Evolutionary conservation across 2,329 filamentous ascomycete genomes (phyloP).

Genomic region (Colletotrichum cordylinicola): DNA sequence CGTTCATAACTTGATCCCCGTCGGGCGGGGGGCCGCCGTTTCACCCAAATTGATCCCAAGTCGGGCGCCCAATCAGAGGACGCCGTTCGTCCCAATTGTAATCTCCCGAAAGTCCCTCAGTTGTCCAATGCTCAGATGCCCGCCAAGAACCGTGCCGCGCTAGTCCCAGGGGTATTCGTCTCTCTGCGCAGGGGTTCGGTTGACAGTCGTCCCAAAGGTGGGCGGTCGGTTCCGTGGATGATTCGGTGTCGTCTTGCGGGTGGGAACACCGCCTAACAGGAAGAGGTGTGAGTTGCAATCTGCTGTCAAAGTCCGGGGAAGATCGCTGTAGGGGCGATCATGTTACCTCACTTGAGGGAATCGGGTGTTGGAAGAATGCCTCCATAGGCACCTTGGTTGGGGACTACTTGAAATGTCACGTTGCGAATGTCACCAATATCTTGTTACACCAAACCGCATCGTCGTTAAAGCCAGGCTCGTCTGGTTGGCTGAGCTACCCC

Average conservation of each 20-base stretch:
- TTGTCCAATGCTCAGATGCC: not conserved
- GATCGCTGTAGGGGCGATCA: not conserved
- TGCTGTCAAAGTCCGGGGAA: not conserved
- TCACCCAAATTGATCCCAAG: conserved; percentile 11
- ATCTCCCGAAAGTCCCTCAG: conserved; percentile 20
- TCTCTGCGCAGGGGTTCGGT: not conserved
- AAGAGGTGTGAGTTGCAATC: not conserved
- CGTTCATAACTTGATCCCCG: conserved; percentile 5
- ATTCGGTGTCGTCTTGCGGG: not conserved
- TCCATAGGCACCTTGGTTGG: too few relatives aligned
- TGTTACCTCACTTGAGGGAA: conserved; percentile 17
- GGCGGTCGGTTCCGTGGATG: not conserved
- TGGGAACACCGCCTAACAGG: not conserved
- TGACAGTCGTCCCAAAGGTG: not conserved
- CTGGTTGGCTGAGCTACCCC: not conserved
- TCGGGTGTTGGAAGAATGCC: not conserved
- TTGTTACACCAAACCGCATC: conserved; percentile 12
- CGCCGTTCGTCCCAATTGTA: conserved; percentile 3
- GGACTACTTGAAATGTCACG: not conserved
- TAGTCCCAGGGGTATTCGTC: not conserved
- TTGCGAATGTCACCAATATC: not conserved
- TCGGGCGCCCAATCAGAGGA: not conserved
- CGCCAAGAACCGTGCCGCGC: not conserved
- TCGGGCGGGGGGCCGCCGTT: conserved; percentile 2
- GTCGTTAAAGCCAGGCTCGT: conserved; percentile 21